Conservation (phyloP, 2,329 filamentous ascomycete species). For the Paracoccidioides brasiliensis region DNA sequence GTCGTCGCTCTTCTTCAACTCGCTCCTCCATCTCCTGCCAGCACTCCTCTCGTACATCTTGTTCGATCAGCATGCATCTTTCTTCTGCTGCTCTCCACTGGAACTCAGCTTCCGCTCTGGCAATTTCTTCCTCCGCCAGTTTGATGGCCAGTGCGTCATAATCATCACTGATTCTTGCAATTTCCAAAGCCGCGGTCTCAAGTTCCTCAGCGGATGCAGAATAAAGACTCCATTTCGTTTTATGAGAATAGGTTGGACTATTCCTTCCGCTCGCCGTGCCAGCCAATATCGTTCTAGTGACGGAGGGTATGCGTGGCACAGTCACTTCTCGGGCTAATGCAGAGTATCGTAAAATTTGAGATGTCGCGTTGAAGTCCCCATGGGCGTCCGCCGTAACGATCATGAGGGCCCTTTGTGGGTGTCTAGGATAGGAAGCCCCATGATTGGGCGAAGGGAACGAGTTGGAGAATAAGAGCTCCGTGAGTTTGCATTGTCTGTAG, state of each 20-base stretch:
- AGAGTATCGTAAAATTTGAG: slow-evolving; percentile 87
- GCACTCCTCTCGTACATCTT: slow-evolving; percentile 78
- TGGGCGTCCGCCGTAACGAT: slow-evolving; percentile 87
- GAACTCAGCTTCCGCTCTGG: slow-evolving; percentile 58
- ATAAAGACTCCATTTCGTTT: slow-evolving; percentile 33
- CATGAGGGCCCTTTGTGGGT: slow-evolving; percentile 81
- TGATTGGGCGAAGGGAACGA: slow-evolving; percentile 56
- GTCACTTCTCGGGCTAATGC: slow-evolving; percentile 87
- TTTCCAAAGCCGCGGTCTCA: slow-evolving; percentile 68
- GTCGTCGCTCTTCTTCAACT: slow-evolving; percentile 58
- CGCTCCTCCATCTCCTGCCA: slow-evolving; percentile 72
- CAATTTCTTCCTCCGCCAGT: slow-evolving; percentile 56
- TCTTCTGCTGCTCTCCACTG: slow-evolving; percentile 54
- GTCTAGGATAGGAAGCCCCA: slow-evolving; percentile 29
- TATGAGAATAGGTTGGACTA: slow-evolving; percentile 7
- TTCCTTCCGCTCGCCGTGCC: slow-evolving; percentile 19
- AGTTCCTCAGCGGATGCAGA: slow-evolving; percentile 49
- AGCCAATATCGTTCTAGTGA: slow-evolving; percentile 55
- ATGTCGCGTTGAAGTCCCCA: slow-evolving; percentile 93
- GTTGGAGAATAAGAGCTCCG: slow-evolving; percentile 76
- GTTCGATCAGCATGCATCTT: slow-evolving; percentile 61
- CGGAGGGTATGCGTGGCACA: slow-evolving; percentile 73
- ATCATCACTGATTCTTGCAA: slow-evolving; percentile 64
- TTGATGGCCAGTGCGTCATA: slow-evolving; percentile 60
- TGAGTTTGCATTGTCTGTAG: slow-evolving; percentile 74